Evolutionary conservation across 1,284 basidiomycete genomes (phyloP).

Genomic region (Cryptococcus sp.): DNA sequence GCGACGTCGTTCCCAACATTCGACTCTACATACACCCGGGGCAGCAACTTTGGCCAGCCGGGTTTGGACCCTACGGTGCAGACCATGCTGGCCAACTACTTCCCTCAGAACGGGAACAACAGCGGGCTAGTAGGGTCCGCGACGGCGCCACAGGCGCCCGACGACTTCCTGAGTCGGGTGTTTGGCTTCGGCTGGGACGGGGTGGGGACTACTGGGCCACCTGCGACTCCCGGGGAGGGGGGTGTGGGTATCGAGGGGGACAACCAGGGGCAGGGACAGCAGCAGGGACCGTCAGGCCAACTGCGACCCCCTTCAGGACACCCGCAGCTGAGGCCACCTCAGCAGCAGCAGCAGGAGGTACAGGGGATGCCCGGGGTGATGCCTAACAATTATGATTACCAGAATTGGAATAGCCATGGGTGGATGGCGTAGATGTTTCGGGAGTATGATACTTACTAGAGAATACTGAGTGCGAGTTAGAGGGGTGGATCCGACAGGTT

Average conservation of each 20-base stretch:
- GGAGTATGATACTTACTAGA: not conserved
- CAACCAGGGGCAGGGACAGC: slow-evolving; percentile 3
- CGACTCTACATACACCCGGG: slow-evolving; percentile 3
- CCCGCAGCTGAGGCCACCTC: not conserved
- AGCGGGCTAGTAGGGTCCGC: slow-evolving; percentile 7
- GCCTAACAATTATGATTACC: not conserved
- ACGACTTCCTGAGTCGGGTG: slow-evolving; percentile 46
- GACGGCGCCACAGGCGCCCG: slow-evolving; percentile 25
- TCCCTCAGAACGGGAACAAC: slow-evolving; percentile 20
- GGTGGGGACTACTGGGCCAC: slow-evolving; percentile 2
- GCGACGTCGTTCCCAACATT: slow-evolving; percentile 17
- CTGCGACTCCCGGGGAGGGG: not conserved
- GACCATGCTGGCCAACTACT: slow-evolving; percentile 40
- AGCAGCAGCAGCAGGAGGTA: slow-evolving; percentile 3
- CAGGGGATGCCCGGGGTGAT: not conserved
- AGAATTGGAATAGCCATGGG: slow-evolving; percentile 19
- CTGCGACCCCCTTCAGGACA: not conserved
- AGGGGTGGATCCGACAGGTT: not conserved
- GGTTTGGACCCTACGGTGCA: slow-evolving; percentile 43
- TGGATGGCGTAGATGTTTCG: slow-evolving; percentile 32
- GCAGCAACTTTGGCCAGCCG: slow-evolving; percentile 12
- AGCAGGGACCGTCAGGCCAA: not conserved
- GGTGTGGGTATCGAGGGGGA: not conserved
- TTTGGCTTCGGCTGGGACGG: slow-evolving; percentile 47
- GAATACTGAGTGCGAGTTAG: not conserved